Evolutionary conservation across 2,329 filamentous ascomycete species (phyloP), one percentile per base, ranked within the genome.

Genomic region (Diaporthe longicolla): DNA sequence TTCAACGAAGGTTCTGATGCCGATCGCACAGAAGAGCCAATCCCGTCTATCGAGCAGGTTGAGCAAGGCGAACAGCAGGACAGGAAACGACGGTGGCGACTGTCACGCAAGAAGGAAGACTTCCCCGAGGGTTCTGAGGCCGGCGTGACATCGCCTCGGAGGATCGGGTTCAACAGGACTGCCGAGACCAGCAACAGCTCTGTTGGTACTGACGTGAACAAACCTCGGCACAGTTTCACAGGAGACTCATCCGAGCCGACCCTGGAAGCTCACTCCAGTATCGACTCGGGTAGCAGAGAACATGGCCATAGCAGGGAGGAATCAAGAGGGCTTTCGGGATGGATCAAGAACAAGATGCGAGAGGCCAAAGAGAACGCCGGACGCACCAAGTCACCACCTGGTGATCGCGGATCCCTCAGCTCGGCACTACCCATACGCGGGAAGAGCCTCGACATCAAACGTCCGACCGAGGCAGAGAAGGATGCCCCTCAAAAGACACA

Each of bases 1-100:
- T 90, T 91, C 76, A 97, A 96, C 32, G 95, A 97, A 77, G 91
- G 92, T 29, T 97, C 95, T 0, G 95, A 98, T 80, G 81, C 92
- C 40, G 95, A 97, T 76, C 91, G 93, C 75, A 82, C 88, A 13
- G 94, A 95, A 37, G 93, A 95, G 43, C 78, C 82, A 0, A 78
- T 80, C 9, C 76, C 77, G 2, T 75, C 73, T 9, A 63, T 76
- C 1, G 68, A 76, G 17, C 73, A 76, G 45, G 79, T 82, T 26
- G 78, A 74, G 81, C 79, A 57, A 78, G 82, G 81, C 48, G 87
- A 87, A 5, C 81, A 83, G 57, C 86, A 90, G 78, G 91, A 93
- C 70, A 93, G 92, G 82, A 93, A 92, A 79, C 90, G 89, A 73
- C 91, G 93, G 37, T 90, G 89, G 85, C 94, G 95, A 85, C 87